These are phyloP conservation scores for Cymodocea nodosa DNA, from an alignment of 116 monocot genomes.

Conservation along the genomic window DNA sequence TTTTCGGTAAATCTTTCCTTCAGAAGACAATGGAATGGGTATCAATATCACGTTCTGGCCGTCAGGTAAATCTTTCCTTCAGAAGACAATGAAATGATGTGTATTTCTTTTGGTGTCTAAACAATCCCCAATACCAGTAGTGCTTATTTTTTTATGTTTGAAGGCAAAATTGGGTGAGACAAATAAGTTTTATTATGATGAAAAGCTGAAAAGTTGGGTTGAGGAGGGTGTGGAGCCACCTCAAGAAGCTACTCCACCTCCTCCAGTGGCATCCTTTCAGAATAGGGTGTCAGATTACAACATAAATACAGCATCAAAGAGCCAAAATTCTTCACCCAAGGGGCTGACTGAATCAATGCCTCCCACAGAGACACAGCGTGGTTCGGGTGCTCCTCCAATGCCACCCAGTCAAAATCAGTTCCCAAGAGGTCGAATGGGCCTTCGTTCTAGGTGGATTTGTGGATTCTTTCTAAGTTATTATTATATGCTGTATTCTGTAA, in stretches of 20 bases:
- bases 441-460: slow-evolving; percentile 68
- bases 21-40: slow-evolving; percentile 72
- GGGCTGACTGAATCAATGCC: slow-evolving; percentile 26
- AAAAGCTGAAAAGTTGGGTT: slow-evolving; percentile 95
- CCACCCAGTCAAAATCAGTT: slow-evolving; percentile 67
- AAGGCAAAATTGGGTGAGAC: slow-evolving; percentile 88
- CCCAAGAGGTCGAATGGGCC: slow-evolving; percentile 49
- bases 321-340: slow-evolving; percentile 10
- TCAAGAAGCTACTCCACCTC: slow-evolving; percentile 43
- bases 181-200: slow-evolving; percentile 96
- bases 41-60: slow-evolving; percentile 44
- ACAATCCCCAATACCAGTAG: neutral
- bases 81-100: too few relatives aligned
- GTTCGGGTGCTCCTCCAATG: slow-evolving; percentile 55
- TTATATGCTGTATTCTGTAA: neutral
- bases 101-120: neutral
- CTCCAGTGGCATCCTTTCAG: slow-evolving; percentile 49
- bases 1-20: slow-evolving; percentile 47
- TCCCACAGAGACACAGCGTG: slow-evolving; percentile 13
- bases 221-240: slow-evolving; percentile 79
- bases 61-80: too few relatives aligned
- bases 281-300: slow-evolving; percentile 35
- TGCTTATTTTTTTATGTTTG: neutral
- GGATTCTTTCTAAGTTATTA: neutral
- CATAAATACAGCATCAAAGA: slow-evolving; percentile 28